These are phyloP conservation scores for Closterium sp. DNA, from an alignment of 139 green algal genomes.

Conservation along the genomic window DNA sequence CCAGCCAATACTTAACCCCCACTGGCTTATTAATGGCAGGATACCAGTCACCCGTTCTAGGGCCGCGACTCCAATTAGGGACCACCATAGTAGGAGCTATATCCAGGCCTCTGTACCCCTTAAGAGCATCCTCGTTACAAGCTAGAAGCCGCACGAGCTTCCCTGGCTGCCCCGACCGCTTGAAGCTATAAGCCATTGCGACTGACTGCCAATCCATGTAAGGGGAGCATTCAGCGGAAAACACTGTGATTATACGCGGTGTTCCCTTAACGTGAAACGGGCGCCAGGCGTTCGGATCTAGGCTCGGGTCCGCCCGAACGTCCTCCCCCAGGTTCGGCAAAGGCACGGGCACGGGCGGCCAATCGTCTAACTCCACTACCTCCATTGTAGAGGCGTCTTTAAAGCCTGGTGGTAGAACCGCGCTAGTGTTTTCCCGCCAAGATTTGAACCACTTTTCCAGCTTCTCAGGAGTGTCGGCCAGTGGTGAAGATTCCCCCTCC, in stretches of 20 bases:
- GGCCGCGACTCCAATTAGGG: slow-evolving; percentile 30
- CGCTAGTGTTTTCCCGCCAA: too few species aligned
- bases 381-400: too few species aligned
- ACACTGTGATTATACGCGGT: slow-evolving; percentile 32
- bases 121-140: slow-evolving; percentile 23
- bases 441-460: too few species aligned
- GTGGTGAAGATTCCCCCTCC: too few species aligned
- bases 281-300: background rate
- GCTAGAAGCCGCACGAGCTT: too few species aligned
- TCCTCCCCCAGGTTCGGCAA: too few species aligned
- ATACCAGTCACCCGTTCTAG: slow-evolving; percentile 48
- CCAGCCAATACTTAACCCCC: slow-evolving; percentile 37
- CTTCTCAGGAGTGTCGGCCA: too few species aligned
- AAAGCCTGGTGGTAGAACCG: too few species aligned
- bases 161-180: slow-evolving; percentile 30
- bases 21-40: slow-evolving; percentile 57
- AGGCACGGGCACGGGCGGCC: too few species aligned
- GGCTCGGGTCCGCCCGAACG: too few species aligned
- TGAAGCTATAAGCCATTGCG: slow-evolving; percentile 35
- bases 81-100: slow-evolving; percentile 41
- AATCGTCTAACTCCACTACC: too few species aligned
- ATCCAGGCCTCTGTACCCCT: slow-evolving; percentile 37
- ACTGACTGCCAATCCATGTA: slow-evolving; percentile 52
- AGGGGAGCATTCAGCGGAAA: slow-evolving; percentile 34
- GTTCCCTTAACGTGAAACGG: background rate